Conservation (phyloP, 2,329 filamentous ascomycete species). For the Acrodontium crateriforme region DNA sequence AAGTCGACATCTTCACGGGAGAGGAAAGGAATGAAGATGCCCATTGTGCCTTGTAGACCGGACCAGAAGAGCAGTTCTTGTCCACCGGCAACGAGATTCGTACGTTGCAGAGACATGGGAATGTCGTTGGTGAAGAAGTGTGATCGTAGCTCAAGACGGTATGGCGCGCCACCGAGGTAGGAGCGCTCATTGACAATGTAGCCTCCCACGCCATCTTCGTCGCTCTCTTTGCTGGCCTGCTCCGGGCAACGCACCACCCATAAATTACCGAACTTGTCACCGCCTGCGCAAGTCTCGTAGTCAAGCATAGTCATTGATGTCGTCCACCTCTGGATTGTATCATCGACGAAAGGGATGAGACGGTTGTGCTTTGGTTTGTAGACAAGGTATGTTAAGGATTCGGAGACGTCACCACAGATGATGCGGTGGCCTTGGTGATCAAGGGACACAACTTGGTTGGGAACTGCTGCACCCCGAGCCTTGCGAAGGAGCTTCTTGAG, state of each 20-base stretch:
- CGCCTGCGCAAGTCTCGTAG: constrained; percentile 88
- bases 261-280: constrained; percentile 95
- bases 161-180: constrained; percentile 80
- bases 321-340: constrained; percentile 79
- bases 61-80: constrained; percentile 87
- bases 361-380: constrained; percentile 89
- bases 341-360: constrained; percentile 85
- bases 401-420: constrained; percentile 80
- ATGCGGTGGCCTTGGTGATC: constrained; percentile 86
- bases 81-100: constrained; percentile 77
- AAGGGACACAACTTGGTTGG: constrained; percentile 65
- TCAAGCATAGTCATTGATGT: constrained; percentile 89
- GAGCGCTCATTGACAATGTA: constrained; percentile 82
- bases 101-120: constrained; percentile 78
- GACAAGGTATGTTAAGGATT: constrained; percentile 81
- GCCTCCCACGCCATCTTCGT: constrained; percentile 80
- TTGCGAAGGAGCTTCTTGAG: constrained; percentile 89
- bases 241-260: constrained; percentile 81
- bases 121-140: constrained; percentile 90
- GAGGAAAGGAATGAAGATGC: constrained; percentile 82
- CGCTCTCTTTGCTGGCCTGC: constrained; percentile 76
- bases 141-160: constrained; percentile 69
- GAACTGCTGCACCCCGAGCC: constrained; percentile 30
- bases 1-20: constrained; percentile 92
- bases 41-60: constrained; percentile 86